Base-by-base conservation (phyloP, 176 grass and related monocot species). In the Puccinellia tenuiflora region DNA sequence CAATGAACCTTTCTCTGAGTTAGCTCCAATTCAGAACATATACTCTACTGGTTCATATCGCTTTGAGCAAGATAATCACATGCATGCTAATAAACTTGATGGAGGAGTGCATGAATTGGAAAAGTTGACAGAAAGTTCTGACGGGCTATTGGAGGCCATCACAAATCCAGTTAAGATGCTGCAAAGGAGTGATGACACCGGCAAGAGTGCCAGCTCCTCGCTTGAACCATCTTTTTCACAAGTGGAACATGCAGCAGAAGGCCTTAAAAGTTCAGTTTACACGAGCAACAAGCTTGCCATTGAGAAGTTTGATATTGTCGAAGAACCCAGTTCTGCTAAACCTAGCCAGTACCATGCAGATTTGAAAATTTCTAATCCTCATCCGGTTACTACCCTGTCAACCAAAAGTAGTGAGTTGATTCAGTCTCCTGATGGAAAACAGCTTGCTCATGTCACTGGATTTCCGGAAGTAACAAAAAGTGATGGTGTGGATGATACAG, bases 61-160 rank as follows among this genome's bases (percentile, higher is more conserved):
- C 69, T 83, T 92, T 63, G 79, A 88, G 21, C 80, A 86, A 62
- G 78, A 86, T 30, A 81, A 78, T 68, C 84, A 66, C 50, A 40
- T 66, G 60, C 66, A 69, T 48, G 63, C 80, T 34, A 78, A 69
- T 76, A 83, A 81, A 83, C 74, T 85, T 1, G 56, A 81, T 68
- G 81, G 47, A 73, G 81, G 80, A 62, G 54, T 56, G 52, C 81
- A 47, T 85, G 72, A 52, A 63, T 42, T 84, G 33, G 68, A 86
- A 57, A 78, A 56, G 1, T 38, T 92, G 55, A 79, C 77, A 22
- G 82, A 80, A 75, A 90, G 84, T 34, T 99, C 97, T 22, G 91
- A 90, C 22, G 97, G 97, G 70, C 85, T 99, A 38, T 81, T 99
- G 72, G 91, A 96, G 81, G 76, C 93, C 78, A 94, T 99, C 88